Conservation (phyloP, 441 rosid genomes). For the Erodium trifolium region DNA sequence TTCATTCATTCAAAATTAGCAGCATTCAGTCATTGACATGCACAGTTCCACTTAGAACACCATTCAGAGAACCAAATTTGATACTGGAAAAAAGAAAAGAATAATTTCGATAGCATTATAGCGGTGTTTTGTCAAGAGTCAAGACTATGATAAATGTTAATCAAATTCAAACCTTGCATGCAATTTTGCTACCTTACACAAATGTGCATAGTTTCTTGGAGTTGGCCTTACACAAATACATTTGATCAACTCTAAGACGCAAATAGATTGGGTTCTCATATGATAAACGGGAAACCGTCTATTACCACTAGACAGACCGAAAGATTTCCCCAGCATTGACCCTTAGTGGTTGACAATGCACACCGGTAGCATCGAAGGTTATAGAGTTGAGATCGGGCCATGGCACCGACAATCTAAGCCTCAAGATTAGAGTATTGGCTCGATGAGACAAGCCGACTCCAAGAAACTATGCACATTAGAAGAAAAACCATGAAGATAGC, state of each 20-base stretch:
- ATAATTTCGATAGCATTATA: background rate
- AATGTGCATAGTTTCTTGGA: no score
- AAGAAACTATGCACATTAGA: background rate
- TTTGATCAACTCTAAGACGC: background rate
- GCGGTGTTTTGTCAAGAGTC: background rate
- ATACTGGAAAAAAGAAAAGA: background rate
- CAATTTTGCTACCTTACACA: no score
- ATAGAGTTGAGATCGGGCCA: background rate
- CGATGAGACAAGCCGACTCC: background rate
- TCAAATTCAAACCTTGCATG: background rate
- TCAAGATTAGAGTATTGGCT: background rate
- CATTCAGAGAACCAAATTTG: background rate
- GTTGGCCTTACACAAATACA: background rate
- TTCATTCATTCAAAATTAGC: background rate
- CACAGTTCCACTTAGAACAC: background rate
- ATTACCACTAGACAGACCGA: background rate
- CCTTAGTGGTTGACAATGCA: background rate
- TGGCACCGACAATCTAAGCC: background rate
- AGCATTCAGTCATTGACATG: background rate
- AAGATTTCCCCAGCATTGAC: background rate
- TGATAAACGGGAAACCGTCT: background rate
- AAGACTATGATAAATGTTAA: background rate
- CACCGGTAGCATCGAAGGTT: background rate
- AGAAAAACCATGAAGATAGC: background rate
- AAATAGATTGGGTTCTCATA: background rate